A percentile compares a stretch with the other conserved stretches of the same genome.
Evolutionary conservation across 1,284 basidiomycete species (phyloP).

Genomic region (Phlebopus sp.): DNA sequence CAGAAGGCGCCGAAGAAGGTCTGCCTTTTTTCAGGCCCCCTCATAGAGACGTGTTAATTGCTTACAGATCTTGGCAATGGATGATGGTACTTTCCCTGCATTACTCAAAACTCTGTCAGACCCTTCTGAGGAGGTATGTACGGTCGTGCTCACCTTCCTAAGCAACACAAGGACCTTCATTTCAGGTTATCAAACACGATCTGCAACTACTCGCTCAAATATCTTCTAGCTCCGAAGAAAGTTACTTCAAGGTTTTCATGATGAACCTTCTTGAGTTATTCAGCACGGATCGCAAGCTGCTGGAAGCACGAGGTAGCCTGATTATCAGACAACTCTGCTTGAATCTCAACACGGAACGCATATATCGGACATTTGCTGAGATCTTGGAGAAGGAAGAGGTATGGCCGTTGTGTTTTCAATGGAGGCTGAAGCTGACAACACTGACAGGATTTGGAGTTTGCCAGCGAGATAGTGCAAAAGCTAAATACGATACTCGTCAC

Average conservation of each 20-base stretch:
- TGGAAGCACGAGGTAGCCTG: conserved; percentile 91
- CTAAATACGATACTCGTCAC: conserved; percentile 96
- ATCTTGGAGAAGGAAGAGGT: conserved; percentile 98
- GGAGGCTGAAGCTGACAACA: conserved; percentile 3
- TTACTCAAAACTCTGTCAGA: conserved; percentile 96
- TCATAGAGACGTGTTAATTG: conserved; percentile 3
- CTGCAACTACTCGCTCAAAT: conserved; percentile 96
- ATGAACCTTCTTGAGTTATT: conserved; percentile 92
- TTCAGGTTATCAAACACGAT: conserved; percentile 91
- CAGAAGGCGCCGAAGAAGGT: conserved; percentile 96
- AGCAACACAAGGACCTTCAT: not conserved
- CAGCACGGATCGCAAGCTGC: conserved; percentile 87
- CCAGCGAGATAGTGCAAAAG: conserved; percentile 96
- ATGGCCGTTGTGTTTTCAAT: conserved; percentile 1
- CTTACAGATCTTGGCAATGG: conserved; percentile 84
- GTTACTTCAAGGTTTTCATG: conserved; percentile 96
- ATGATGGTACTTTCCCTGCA: conserved; percentile 95
- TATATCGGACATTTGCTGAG: conserved; percentile 95
- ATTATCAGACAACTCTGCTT: conserved; percentile 96
- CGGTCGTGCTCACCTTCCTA: not conserved
- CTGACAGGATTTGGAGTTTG: conserved; percentile 88
- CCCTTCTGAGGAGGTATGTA: conserved; percentile 84
- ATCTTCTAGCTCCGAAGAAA: conserved; percentile 89
- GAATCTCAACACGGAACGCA: conserved; percentile 92
- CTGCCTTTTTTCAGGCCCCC: conserved; percentile 10